phyloP scores from a whole-genome alignment of 2,329 filamentous ascomycete genomes.

The Trichothecium roseum region DNA sequence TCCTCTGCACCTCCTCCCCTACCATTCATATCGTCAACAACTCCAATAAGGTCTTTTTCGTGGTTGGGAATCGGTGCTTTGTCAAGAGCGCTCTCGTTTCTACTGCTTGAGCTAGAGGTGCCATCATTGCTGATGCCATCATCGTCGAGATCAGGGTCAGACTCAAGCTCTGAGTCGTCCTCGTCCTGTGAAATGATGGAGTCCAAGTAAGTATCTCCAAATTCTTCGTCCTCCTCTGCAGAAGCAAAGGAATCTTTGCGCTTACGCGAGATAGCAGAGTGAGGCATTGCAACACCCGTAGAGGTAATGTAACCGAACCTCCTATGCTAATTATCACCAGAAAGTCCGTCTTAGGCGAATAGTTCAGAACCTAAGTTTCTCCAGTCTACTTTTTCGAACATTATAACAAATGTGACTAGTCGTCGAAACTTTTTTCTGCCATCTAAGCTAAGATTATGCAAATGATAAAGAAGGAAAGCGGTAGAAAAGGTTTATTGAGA shows the following conservation, averaged over 20 bases:
- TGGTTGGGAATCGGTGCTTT: conserved; percentile 16
- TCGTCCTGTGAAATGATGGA: conserved; percentile 44
- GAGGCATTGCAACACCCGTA: no score
- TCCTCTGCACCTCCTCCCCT: conserved; percentile 26
- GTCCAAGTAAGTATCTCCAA: conserved; percentile 39
- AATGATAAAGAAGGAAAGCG: no score
- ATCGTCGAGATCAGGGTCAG: conserved; percentile 21
- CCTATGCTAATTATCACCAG: no score
- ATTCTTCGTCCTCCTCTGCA: conserved; percentile 52
- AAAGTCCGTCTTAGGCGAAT: no score
- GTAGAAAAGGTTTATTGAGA: no score
- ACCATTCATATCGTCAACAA: conserved; percentile 11
- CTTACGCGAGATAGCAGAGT: conserved; percentile 35
- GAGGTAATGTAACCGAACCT: no score
- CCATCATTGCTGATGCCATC: conserved; percentile 14
- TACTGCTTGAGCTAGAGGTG: conserved; percentile 4
- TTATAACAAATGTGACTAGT: no score
- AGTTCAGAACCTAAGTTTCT: no score
- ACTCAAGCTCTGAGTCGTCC: conserved; percentile 32
- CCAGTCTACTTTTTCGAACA: no score
- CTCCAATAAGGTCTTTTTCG: conserved; percentile 11
- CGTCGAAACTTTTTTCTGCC: no score
- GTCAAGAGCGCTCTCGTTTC: conserved; percentile 24
- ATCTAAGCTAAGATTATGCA: no score
- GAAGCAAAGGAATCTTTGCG: conserved; percentile 52